Base-by-base conservation (phyloP, 225 moss, liverwort and hornwort species). In the Physcomitrium patens region DNA sequence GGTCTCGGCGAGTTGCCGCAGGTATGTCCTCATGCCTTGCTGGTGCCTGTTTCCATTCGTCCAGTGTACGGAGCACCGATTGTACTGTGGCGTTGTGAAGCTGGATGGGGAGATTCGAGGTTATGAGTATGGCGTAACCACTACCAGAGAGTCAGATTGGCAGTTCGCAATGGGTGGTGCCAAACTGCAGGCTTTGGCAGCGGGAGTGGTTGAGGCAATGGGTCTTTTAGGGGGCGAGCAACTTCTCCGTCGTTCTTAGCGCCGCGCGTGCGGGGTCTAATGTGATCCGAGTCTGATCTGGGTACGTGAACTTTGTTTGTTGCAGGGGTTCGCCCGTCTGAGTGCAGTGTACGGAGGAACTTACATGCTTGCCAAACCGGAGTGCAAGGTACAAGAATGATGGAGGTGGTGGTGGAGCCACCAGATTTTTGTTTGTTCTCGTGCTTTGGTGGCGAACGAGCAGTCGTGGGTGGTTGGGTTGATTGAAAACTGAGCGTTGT, bases 331-430 rank as follows among this genome's bases (percentile, higher is more conserved):
- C 73, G 97, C 97, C 48, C 97, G 97, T 41, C 91, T 97, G 41
- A 97, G 97, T 86, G 97, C 94, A 53, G 97, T 97, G 11, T 97
- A 97, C 66, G 97, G 97, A 71, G 97, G 94, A 76, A 97, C 94
- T 3, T 97, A 97, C 76, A 97, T 97, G 97, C 86, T 97, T 75
- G 88, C 91, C 19, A 94, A 97, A 76, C 97, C 97, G 1, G 97
- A 97, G 65, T 97, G 97, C 86, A 94, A 91, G 94, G 97, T 94
- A 82, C 10, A 8, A 12, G 9, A 51, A 10, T 17, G 6, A n/a
- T 43, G 66, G 20, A 42, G 42, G 13, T 53, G 56, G 20, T 20
- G 3, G 31, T 37, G 31, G 31, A 37, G 31, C 5, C 31, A 37
- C 31, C 31, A 37, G 31, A 37, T 37, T 37, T 37, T 31, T 6